phyloP scores from a whole-genome alignment of 495 filamentous ascomycete genomes.

The Penicillium cosmopolitanum region DNA sequence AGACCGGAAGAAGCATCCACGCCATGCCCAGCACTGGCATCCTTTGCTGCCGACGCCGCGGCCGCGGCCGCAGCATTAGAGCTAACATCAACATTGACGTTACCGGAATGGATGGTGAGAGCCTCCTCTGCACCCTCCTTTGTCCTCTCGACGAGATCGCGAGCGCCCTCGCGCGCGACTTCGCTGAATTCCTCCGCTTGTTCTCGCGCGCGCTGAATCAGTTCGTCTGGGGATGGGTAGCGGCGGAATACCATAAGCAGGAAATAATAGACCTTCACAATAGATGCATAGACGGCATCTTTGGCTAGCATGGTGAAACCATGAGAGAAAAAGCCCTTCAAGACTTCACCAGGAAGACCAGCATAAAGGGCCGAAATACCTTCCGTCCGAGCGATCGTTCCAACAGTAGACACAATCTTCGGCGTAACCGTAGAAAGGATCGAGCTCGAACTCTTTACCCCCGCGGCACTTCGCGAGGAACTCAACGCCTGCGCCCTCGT shows the following conservation, averaged over 20 bases:
- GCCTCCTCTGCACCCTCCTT: slow-evolving; percentile 33
- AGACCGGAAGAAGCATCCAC: slow-evolving; percentile 30
- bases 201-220: slow-evolving; percentile 46
- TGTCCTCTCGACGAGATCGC: slow-evolving; percentile 39
- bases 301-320: slow-evolving; percentile 91
- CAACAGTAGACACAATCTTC: slow-evolving; percentile 65
- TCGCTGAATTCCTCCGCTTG: slow-evolving; percentile 50
- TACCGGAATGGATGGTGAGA: slow-evolving; percentile 31
- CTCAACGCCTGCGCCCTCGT: slow-evolving; percentile 67
- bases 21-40: slow-evolving; percentile 10
- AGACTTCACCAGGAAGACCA: slow-evolving; percentile 73
- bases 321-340: slow-evolving; percentile 86
- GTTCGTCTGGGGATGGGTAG: slow-evolving; percentile 50
- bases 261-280: slow-evolving; percentile 69
- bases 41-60: slow-evolving; percentile 11
- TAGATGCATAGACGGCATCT: slow-evolving; percentile 73
- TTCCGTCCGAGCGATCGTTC: slow-evolving; percentile 65
- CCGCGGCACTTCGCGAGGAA: neutral
- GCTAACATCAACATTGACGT: slow-evolving; percentile 41
- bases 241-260: slow-evolving; percentile 40
- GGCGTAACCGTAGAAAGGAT: slow-evolving; percentile 32
- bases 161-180: slow-evolving; percentile 46
- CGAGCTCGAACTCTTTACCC: slow-evolving; percentile 6
- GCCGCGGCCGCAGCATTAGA: slow-evolving; percentile 28
- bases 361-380: slow-evolving; percentile 75